Conservation (phyloP, 1,139 yeast genomes). For the Magnusiomyces ingens region DNA sequence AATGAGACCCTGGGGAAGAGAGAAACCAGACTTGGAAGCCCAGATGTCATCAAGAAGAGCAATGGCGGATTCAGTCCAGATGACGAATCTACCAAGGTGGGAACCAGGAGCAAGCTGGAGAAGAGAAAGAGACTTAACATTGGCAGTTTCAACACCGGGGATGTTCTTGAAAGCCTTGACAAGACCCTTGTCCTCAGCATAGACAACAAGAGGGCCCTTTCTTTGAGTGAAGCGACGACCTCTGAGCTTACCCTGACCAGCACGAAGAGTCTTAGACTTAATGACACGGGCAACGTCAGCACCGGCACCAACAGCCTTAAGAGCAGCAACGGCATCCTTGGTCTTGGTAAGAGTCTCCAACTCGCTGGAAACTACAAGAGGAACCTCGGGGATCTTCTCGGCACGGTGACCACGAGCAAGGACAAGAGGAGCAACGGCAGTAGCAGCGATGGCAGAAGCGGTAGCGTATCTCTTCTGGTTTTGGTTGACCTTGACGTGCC, state of each 20-base stretch:
- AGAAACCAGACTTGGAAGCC: slow-evolving; percentile 86
- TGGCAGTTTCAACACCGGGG: slow-evolving; percentile 98
- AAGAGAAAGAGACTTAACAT: slow-evolving; percentile 88
- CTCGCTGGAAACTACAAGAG: slow-evolving; percentile 93
- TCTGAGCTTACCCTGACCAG: slow-evolving; percentile 99
- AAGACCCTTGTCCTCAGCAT: slow-evolving; percentile 95
- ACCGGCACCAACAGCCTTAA: slow-evolving; percentile 98
- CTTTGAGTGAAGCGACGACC: slow-evolving; percentile 99
- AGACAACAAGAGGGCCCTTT: slow-evolving; percentile 99
- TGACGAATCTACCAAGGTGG: slow-evolving; percentile 98
- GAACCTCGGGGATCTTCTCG: slow-evolving; percentile 97
- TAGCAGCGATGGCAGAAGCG: slow-evolving; percentile 99
- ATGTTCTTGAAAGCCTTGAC: slow-evolving; percentile 99
- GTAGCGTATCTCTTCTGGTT: slow-evolving; percentile 99
- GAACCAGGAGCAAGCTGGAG: slow-evolving; percentile 99
- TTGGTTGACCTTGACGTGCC: slow-evolving; percentile 99
- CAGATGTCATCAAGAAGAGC: slow-evolving; percentile 94
- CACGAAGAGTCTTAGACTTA: slow-evolving; percentile 98
- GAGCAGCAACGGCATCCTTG: slow-evolving; percentile 97
- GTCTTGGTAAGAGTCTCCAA: slow-evolving; percentile 92
- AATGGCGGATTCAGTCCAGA: slow-evolving; percentile 99
- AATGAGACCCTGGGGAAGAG: slow-evolving; percentile 90
- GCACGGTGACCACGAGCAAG: slow-evolving; percentile 99
- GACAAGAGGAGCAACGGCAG: slow-evolving; percentile 97
- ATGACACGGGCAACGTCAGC: slow-evolving; percentile 96